Evolutionary conservation across 2,329 filamentous ascomycete genomes (phyloP), one percentile per base, ranked within the genome.

Genomic region (Fusarium dimerum): DNA sequence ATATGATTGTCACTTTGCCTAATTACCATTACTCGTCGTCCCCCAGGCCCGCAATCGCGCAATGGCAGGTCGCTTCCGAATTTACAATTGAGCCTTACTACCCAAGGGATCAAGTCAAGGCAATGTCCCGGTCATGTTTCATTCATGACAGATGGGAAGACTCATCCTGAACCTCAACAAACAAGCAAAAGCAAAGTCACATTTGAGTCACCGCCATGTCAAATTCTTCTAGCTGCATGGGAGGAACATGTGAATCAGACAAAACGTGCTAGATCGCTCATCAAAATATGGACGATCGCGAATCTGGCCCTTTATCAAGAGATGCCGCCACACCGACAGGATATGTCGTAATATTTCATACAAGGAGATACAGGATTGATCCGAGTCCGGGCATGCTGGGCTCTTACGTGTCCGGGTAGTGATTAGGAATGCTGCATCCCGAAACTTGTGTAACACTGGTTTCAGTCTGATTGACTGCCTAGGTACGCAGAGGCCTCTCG

Each of bases 251-350:
- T 46, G 39, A 48, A 39, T 40, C 16, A 47, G 40, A 43, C 34
- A 47, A 36, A n/a, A 20, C 18, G 30, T 18, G 36, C 49, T 40
- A 45, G 39, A 43, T 45, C 38, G 39, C 26, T 41, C 41, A 48
- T 47, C 52, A 62, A 44, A 47, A 34, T 42, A 30, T n/a, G 20
- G n/a, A 44, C 29, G n/a, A 30, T 44, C 36, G 29, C 30, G 29
- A 55, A 45, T 34, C 45, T 60, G 56, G 30, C 49, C 49, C 59
- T 60, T 63, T 57, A 44, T 45, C 41, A 49, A n/a, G 43, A 4
- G 16, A 60, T 63, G 59, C 58, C 62, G 60, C 46, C 62, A 64
- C 51, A 64, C 57, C 62, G 62, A 63, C 56, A 58, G 17, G 26
- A 8, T 42, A 64, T 64, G 55, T 64, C 62, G 62, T 50, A 48